Base-by-base conservation (phyloP, 2,329 filamentous ascomycete genomes). In the Zopfia rhizophila region DNA sequence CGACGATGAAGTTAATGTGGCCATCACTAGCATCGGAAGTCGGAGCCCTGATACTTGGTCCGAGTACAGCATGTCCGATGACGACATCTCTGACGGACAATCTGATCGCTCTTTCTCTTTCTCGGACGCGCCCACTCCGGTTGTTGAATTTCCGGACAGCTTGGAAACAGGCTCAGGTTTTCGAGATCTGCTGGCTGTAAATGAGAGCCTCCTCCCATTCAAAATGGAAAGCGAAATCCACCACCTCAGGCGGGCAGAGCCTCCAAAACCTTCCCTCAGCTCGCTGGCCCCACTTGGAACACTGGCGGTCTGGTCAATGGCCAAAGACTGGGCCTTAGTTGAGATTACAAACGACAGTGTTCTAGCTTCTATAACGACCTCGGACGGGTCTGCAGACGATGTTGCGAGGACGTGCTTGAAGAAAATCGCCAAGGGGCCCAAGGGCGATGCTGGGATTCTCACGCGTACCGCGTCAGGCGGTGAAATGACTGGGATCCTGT, bases 311-410 rank as follows among this genome's bases (percentile, higher is more conserved):
- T 39, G 43, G 7, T 38, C 44, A 1, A 29, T 38, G 7, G 38
- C 33, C 16, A 43, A 28, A 16, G 52, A 31, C 31, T 23, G 12
- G 8, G 12, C 12, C 45, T 52, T 7, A 31, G 42, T 35, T 33
- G 50, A 12, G 45, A 53, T 32, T 52, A 49, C 22, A n/a, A n/a
- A n/a, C n/a, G n/a, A 45, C 49, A 12, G 25, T 53, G 13, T 12
- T 38, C 5, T 21, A 48, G 7, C n/a, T n/a, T n/a, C n/a, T n/a
- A n/a, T 38, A 6, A 14, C 10, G 37, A 8, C 4, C 10, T 21
- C 21, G 13, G 19, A 10, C 17, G 8, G 11, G 13, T 14, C 18
- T 7, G 22, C 27, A 14, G 19, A 32, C 12, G 12, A 17, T 6
- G 19, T 32, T 38, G 18, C n/a, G 10, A 22, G 7, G 17, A 30